A percentile compares a stretch with the other conserved stretches of the same genome.
These are phyloP conservation scores for Hanseniaspora vineae DNA, from an alignment of 805 yeast species.

Conservation along the genomic window DNA sequence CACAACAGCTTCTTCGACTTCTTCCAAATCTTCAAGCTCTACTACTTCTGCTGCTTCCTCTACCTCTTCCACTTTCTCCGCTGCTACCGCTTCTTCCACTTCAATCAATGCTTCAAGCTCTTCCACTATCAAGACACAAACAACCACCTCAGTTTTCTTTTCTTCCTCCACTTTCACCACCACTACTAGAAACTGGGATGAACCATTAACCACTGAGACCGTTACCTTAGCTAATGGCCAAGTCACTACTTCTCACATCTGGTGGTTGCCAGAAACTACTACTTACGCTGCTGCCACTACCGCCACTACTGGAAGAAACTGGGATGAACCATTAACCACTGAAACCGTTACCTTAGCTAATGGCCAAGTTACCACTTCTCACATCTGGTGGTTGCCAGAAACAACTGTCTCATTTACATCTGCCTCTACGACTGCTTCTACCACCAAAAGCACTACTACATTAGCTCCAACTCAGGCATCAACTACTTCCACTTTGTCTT, in stretches of 20 bases:
- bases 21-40: too few species aligned
- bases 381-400: slow-evolving; percentile 7
- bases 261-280: slow-evolving; percentile 7
- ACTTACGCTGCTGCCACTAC: slow-evolving; percentile 5
- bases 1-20: background rate
- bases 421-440: background rate
- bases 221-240: slow-evolving; percentile 4
- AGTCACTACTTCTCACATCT: slow-evolving; percentile 4
- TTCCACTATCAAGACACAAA: slow-evolving; percentile 3
- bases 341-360: slow-evolving; percentile 2
- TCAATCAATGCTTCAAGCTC: slow-evolving; percentile 5
- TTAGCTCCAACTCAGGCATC: slow-evolving; percentile 3
- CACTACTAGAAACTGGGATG: slow-evolving; percentile 4
- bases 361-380: slow-evolving; percentile 4
- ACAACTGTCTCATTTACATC: slow-evolving; percentile 5
- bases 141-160: slow-evolving; percentile 1
- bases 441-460: slow-evolving; percentile 3
- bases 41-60: slow-evolving; percentile 11
- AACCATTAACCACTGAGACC: slow-evolving; percentile 4
- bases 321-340: slow-evolving; percentile 6
- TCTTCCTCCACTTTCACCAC: background rate
- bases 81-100: slow-evolving; percentile 4
- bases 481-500: slow-evolving; percentile 3
- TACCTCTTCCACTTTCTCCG: slow-evolving; percentile 6
- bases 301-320: slow-evolving; percentile 1